phyloP scores from a whole-genome alignment of 768 basidiomycete species.

The Cystobasidium ongulense region DNA sequence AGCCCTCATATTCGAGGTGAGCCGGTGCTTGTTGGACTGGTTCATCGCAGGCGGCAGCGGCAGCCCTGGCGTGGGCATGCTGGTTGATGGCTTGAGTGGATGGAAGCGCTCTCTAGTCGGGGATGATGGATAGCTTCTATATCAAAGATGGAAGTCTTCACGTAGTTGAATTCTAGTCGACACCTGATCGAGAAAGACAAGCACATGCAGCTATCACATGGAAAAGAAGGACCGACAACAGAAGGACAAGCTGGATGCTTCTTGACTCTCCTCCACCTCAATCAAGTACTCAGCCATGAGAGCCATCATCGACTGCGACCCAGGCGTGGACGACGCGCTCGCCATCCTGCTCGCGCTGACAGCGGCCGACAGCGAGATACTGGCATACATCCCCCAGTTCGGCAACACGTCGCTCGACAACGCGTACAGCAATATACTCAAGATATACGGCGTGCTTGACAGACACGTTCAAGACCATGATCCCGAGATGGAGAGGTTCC shows the following conservation, averaged over 20 bases:
- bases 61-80: conserved; percentile 23
- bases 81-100: neutral
- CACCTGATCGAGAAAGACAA: neutral
- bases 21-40: neutral
- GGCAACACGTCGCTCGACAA: conserved; percentile 60
- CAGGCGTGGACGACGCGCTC: conserved; percentile 72
- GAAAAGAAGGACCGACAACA: neutral
- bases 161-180: neutral
- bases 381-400: conserved; percentile 67
- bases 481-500: conserved; percentile 32
- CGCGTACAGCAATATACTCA: conserved; percentile 42
- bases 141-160: neutral
- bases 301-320: conserved; percentile 49
- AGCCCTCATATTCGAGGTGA: neutral
- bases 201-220: neutral
- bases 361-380: conserved; percentile 72
- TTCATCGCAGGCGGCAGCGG: conserved; percentile 3
- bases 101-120: neutral
- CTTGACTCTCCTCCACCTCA: neutral
- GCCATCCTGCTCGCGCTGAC: conserved; percentile 71
- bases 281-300: neutral
- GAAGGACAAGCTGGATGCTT: neutral
- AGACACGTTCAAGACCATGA: conserved; percentile 37
- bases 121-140: no score
- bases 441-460: conserved; percentile 42